Conservation (phyloP, 2,329 filamentous ascomycete genomes). For the Fusarium brachygibbosum region DNA sequence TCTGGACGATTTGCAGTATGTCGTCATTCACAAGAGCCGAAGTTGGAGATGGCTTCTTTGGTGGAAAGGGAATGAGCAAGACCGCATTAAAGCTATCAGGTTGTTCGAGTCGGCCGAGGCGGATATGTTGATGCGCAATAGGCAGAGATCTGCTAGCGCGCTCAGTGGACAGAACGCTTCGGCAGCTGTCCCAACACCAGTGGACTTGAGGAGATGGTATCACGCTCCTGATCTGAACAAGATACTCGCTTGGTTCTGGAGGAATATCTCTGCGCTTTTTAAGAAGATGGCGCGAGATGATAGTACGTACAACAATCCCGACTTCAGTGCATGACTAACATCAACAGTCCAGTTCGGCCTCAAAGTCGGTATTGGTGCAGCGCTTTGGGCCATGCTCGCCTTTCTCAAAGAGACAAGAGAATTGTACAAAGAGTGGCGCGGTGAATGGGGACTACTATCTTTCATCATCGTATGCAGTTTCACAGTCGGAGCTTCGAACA, state of each 20-base stretch:
- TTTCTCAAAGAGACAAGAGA: slow-evolving; percentile 84
- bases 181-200: not conserved
- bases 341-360: slow-evolving; percentile 76
- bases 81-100: slow-evolving; percentile 43
- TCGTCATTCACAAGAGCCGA: slow-evolving; percentile 70
- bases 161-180: not conserved
- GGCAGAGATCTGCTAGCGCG: slow-evolving; percentile 1
- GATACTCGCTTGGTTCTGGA: slow-evolving; percentile 41
- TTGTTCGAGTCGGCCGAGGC: slow-evolving; percentile 56
- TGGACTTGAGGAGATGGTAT: slow-evolving; percentile 25
- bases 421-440: slow-evolving; percentile 87
- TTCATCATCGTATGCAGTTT: slow-evolving; percentile 99
- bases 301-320: slow-evolving; percentile 54
- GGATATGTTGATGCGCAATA: slow-evolving; percentile 33
- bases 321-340: slow-evolving; percentile 54
- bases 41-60: slow-evolving; percentile 88
- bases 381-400: slow-evolving; percentile 88
- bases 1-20: slow-evolving; percentile 84
- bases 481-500: slow-evolving; percentile 98
- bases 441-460: slow-evolving; percentile 95
- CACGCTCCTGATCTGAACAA: slow-evolving; percentile 35
- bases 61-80: slow-evolving; percentile 65
- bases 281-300: slow-evolving; percentile 61
- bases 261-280: slow-evolving; percentile 54
- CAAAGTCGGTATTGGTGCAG: slow-evolving; percentile 92